Base-by-base conservation (phyloP, 805 yeast species). In the Nakazawaea pomicola region DNA sequence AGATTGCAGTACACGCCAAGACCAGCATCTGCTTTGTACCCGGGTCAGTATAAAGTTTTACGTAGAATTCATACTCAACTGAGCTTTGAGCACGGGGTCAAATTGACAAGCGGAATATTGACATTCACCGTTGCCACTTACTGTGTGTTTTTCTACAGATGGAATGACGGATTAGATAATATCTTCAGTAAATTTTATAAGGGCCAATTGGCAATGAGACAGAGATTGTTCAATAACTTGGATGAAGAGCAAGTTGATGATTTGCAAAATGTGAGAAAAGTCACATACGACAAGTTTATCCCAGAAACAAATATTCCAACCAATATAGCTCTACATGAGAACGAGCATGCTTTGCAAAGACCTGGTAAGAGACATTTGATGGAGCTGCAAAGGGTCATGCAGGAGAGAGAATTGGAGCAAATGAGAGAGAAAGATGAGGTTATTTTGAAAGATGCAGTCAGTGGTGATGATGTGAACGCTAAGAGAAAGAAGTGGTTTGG, bases 131-230 rank as follows among this genome's bases (percentile, higher is more conserved):
- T 82, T 6, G 60, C 75, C 19, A 55, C 74, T 1, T 82, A 80
- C 51, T 78, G 79, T 17, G 72, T 83, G 2, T 87, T 87, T 56
- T 80, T 85, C 61, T 75, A 80, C 57, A 66, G 88, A 39, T 86
- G 95, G 95, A 85, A 87, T 54, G 93, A 86, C 44, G 89, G 89
- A 3, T 74, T 75, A 47, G 91, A 86, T 43, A 80, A 86, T 52
- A 78, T 83, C 6, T 78, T 86, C 60, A 72, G 87, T 10, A 77
- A 73, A 30, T 77, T 83, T 37, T 78, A 85, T 57, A 60, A 91
- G 37, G 57, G 68, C 19, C 78, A 86, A 47, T 68, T 86, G 32
- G 61, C 72, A 29, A 33, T 72, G 34, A 76, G 84, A 53, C 80
- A 79, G 47, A 50, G 56, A 40, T 33, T 83, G 2, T 46, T 71